phyloP scores from a whole-genome alignment of 345 rosid species.

The Firmiana major region DNA sequence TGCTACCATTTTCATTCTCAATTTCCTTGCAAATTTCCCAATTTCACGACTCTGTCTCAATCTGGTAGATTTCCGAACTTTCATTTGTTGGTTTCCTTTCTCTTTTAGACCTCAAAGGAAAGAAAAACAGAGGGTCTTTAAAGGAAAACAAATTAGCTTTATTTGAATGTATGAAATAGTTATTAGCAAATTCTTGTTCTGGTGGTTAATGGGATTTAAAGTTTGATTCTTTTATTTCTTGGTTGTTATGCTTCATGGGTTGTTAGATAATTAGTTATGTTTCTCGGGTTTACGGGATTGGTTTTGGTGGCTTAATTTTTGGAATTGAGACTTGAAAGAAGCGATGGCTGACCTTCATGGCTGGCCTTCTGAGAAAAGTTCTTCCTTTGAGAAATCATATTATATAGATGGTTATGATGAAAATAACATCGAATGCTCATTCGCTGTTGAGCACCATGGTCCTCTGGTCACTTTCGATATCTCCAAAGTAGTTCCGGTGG shows the following conservation, averaged over 20 bases:
- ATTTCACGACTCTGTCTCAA: not conserved
- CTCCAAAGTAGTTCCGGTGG: constrained; percentile 61
- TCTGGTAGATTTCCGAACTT: not conserved
- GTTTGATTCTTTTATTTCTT: not conserved
- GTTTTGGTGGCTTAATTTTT: not conserved
- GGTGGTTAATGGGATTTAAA: not conserved
- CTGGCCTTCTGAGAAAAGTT: constrained; percentile 47
- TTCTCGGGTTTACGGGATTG: not conserved
- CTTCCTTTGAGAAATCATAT: constrained; percentile 38
- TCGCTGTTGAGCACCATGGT: constrained; percentile 72
- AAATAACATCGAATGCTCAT: constrained; percentile 50
- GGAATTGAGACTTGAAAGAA: not conserved
- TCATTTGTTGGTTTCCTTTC: not conserved
- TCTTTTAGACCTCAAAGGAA: not conserved
- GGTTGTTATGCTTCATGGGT: not conserved
- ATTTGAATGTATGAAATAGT: not conserved
- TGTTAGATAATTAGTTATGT: not conserved
- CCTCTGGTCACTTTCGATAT: constrained; percentile 48
- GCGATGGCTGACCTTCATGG: no score
- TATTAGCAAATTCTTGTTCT: not conserved
- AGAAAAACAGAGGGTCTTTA: not conserved
- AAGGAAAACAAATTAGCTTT: no score
- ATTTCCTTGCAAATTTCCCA: not conserved
- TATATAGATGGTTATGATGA: constrained; percentile 29
- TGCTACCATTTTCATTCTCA: not conserved